These are phyloP conservation scores for Penicillium freii DNA, from an alignment of 2,329 filamentous ascomycete genomes.

Conservation along the genomic window DNA sequence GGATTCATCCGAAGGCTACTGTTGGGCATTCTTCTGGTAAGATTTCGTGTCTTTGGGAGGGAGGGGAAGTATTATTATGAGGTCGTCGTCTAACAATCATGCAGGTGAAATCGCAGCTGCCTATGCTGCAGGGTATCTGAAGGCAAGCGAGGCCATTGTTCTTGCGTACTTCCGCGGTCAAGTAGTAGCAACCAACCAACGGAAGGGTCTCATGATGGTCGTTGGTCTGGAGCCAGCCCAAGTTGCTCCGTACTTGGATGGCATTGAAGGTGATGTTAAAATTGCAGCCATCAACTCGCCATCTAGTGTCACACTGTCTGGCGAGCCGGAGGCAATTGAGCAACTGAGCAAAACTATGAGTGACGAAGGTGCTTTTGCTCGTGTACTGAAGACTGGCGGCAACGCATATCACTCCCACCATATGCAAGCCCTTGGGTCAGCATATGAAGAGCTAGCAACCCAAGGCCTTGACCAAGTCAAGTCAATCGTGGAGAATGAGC, in stretches of 20 bases:
- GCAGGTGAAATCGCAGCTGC: constrained; percentile 31
- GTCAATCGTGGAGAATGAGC: not conserved
- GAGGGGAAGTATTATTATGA: too few relatives aligned
- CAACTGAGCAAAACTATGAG: not conserved
- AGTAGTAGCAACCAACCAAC: constrained; percentile 1
- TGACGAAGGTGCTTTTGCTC: not conserved
- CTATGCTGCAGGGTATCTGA: constrained; percentile 22
- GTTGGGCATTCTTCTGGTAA: constrained; percentile 30
- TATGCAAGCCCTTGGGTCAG: not conserved
- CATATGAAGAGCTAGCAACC: not conserved
- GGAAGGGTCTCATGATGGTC: constrained; percentile 32
- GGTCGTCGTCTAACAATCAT: too few relatives aligned
- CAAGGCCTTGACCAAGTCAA: not conserved
- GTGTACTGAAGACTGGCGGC: not conserved
- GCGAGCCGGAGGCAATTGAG: constrained; percentile 3
- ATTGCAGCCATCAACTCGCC: constrained; percentile 11
- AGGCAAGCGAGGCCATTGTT: constrained; percentile 7
- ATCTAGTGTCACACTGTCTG: constrained; percentile 8
- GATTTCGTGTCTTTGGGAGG: too few relatives aligned
- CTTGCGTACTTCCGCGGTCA: constrained; percentile 28
- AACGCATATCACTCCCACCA: not conserved
- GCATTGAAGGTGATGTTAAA: not conserved
- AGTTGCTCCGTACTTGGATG: not conserved
- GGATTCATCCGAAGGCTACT: constrained; percentile 20
- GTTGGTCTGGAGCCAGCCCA: constrained; percentile 21